phyloP scores from a whole-genome alignment of 139 green algal genomes.

The Micractinium conductrix region DNA sequence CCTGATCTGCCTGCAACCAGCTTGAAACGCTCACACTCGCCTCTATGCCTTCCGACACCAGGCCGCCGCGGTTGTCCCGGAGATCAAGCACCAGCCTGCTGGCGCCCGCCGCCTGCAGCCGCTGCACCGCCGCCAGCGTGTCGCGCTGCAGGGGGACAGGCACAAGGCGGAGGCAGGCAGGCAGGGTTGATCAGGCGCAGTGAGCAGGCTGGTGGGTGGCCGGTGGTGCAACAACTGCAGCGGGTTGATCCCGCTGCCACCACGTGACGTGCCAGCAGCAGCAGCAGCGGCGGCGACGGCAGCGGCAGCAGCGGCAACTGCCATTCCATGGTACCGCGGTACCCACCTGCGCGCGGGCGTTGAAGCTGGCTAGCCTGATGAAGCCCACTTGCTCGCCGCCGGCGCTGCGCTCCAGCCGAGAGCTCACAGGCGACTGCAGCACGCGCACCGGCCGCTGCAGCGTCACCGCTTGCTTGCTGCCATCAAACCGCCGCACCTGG shows the following conservation, averaged over 20 bases:
- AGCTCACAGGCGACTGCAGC: slow-evolving; percentile 19
- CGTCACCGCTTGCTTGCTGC: slow-evolving; percentile 6
- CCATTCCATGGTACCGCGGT: too few relatives aligned
- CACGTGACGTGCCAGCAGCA: too few relatives aligned
- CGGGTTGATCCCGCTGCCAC: too few relatives aligned
- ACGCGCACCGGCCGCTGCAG: slow-evolving; percentile 25
- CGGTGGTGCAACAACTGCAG: too few relatives aligned
- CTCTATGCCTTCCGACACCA: slow-evolving; percentile 93
- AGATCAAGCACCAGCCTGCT: slow-evolving; percentile 89
- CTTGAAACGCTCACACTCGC: too few relatives aligned
- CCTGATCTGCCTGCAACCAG: too few relatives aligned
- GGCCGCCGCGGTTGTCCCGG: slow-evolving; percentile 91
- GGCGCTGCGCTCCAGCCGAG: slow-evolving; percentile 1
- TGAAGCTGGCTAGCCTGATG: slow-evolving; percentile 80
- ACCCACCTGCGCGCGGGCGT: slow-evolving; percentile 63
- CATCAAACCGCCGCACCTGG: slow-evolving; percentile 23
- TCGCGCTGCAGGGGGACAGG: slow-evolving; percentile 57
- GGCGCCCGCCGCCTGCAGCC: slow-evolving; percentile 65
- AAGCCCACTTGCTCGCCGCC: slow-evolving; percentile 53
- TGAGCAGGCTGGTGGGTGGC: too few relatives aligned
- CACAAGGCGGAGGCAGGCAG: neutral
- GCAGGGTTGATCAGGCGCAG: neutral
- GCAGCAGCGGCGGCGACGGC: too few relatives aligned
- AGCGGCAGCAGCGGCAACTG: too few relatives aligned
- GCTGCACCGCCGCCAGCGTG: slow-evolving; percentile 67